These are phyloP conservation scores for Colletotrichum falcatum DNA, from an alignment of 2,329 filamentous ascomycete species.

Conservation along the genomic window DNA sequence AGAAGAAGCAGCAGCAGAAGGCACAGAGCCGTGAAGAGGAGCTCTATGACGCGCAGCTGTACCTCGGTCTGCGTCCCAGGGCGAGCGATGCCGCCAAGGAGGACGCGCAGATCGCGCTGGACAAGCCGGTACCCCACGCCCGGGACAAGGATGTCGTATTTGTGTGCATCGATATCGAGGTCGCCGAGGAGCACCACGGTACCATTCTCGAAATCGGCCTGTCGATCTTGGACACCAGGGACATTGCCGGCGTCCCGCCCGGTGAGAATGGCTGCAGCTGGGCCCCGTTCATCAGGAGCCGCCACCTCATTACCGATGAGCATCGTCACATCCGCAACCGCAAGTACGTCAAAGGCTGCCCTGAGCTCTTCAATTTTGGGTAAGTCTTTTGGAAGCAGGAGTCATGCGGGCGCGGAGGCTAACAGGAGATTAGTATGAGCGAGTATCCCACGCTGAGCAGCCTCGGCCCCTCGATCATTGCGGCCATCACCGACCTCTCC, in stretches of 20 bases:
- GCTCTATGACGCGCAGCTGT: constrained; percentile 36
- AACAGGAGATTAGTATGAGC: constrained; percentile 51
- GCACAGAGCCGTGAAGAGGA: constrained; percentile 21
- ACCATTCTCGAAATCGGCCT: constrained; percentile 89
- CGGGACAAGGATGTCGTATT: constrained; percentile 62
- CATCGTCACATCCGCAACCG: constrained; percentile 74
- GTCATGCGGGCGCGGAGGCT: not conserved
- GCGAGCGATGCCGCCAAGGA: constrained; percentile 12
- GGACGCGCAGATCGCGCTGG: constrained; percentile 18
- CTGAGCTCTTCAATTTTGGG: constrained; percentile 82
- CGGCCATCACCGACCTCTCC: constrained; percentile 50
- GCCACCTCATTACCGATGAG: constrained; percentile 84
- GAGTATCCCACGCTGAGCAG: constrained; percentile 53
- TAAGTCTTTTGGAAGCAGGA: constrained; percentile 52
- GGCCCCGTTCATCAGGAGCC: constrained; percentile 73
- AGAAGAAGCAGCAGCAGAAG: constrained; percentile 35
- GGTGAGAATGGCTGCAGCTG: constrained; percentile 74
- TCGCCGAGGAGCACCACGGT: constrained; percentile 75
- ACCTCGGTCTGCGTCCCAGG: constrained; percentile 36
- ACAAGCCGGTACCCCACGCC: constrained; percentile 16
- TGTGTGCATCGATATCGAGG: constrained; percentile 85
- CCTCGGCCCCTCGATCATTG: constrained; percentile 51
- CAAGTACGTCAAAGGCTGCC: constrained; percentile 77
- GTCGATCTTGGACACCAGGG: constrained; percentile 78
- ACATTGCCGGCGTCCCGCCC: constrained; percentile 66